Percentiles rank a stretch among this genome's conserved stretches.
Evolutionary conservation across 495 filamentous ascomycete genomes (phyloP).

Genomic region (Aspergillus diversus): DNA sequence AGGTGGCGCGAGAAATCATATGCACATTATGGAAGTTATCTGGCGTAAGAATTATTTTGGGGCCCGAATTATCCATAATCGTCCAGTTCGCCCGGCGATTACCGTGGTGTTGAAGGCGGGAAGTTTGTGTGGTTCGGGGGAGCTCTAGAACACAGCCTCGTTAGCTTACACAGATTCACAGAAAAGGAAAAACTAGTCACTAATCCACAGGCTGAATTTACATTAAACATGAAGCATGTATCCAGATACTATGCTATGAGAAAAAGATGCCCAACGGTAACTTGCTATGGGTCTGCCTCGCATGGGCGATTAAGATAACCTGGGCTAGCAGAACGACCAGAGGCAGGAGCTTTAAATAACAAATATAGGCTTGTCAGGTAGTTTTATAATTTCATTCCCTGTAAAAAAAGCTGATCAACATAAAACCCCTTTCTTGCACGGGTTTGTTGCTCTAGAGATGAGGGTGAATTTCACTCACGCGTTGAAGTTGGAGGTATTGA

Average conservation of each 20-base stretch:
- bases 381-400: not conserved
- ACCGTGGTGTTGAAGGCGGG: slow-evolving; percentile 25
- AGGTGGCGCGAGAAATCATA: slow-evolving; percentile 65
- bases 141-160: slow-evolving; percentile 30
- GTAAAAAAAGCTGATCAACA: not conserved
- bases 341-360: slow-evolving; percentile 16
- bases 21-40: slow-evolving; percentile 53
- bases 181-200: not conserved
- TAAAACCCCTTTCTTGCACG: slow-evolving; percentile 5
- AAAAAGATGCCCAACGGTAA: slow-evolving; percentile 32
- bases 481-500: slow-evolving; percentile 23
- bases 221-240: slow-evolving; percentile 28
- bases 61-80: slow-evolving; percentile 45
- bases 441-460: slow-evolving; percentile 19
- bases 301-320: slow-evolving; percentile 31
- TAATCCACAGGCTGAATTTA: not conserved
- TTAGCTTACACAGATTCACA: slow-evolving; percentile 23
- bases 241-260: slow-evolving; percentile 21
- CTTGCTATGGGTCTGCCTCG: slow-evolving; percentile 37
- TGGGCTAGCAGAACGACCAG: slow-evolving; percentile 27
- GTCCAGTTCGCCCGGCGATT: slow-evolving; percentile 24
- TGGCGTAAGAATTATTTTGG: slow-evolving; percentile 47
- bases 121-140: slow-evolving; percentile 34
- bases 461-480: slow-evolving; percentile 28
- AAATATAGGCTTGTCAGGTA: not conserved